Base-by-base conservation (phyloP, 148 eudicot genomes). In the Fallopia convolvulus region DNA sequence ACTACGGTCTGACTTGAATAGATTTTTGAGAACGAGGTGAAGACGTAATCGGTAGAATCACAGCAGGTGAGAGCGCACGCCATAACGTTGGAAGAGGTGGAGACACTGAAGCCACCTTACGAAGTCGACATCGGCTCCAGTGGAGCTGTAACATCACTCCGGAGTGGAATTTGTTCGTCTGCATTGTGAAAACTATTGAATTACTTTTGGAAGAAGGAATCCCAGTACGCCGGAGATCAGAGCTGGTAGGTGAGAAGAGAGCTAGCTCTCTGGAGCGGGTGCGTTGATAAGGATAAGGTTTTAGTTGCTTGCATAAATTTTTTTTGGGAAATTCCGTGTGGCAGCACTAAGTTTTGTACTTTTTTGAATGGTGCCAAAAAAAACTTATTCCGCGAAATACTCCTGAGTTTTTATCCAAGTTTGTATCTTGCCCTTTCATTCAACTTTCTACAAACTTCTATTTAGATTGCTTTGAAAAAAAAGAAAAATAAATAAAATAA, bases 81-180 rank as follows among this genome's bases (percentile, higher is more conserved):
- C 72, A 39, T 1, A 68, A 68, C 44, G 44, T 46, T 36, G 72
- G 72, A 68, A 68, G 72, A 68, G 20, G 44, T 36, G 46, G 72
- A 39, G 1, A 36, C 70, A 30, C 33, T 7, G 36, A 61, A 3
- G 17, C 15, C 72, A 46, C 44, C n/a, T 39, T 36, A 36, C 72
- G 72, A 39, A 68, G 72, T 68, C 46, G 44, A 17, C 10, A 39
- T 68, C 72, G 72, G 0, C 4, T 68, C 72, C 46, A 10, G 44
- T 46, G 46, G 46, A 39, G 6, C 72, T 39, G 72, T 68, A 39
- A 1, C 21, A 33, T 68, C 10, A 21, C 44, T 33, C 21, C 44
- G 17, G 46, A 36, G 72, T 33, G 72, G 20, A 68, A 14, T 32
- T 15, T 68, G 72, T 36, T 33, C 44, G 72, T 39, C 72, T 68